phyloP scores from a whole-genome alignment of 441 rosid species.

The Gossypium schwendimanii region DNA sequence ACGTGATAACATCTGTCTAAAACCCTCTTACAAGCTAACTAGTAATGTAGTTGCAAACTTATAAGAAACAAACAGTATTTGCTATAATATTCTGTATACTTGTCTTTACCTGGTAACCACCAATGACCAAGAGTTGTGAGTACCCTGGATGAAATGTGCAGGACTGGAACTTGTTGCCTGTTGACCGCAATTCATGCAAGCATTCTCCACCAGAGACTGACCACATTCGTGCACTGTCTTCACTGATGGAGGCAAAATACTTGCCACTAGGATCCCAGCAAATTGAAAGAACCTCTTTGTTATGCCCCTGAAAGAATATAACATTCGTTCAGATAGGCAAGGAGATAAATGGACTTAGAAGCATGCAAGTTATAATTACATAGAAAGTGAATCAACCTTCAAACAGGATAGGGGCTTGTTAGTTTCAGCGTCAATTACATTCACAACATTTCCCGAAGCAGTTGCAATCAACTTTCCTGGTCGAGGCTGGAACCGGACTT shows the following conservation, averaged over 20 bases:
- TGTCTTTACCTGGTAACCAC: conserved; percentile 31
- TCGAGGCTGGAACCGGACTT: conserved; percentile 38
- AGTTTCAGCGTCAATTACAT: conserved; percentile 33
- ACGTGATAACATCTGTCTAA: background rate
- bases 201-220: conserved; percentile 29
- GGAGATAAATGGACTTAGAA: background rate
- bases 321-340: background rate
- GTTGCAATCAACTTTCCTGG: conserved; percentile 32
- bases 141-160: conserved; percentile 38
- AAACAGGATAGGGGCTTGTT: conserved; percentile 12
- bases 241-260: conserved; percentile 35
- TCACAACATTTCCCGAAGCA: conserved; percentile 26
- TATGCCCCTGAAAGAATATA: conserved; percentile 29
- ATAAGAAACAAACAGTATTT: background rate
- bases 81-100: background rate
- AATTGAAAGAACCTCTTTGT: conserved; percentile 22
- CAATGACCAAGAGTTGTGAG: conserved; percentile 30
- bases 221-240: conserved; percentile 37
- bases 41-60: background rate
- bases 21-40: background rate
- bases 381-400: conserved; percentile 21
- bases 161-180: conserved; percentile 33
- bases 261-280: conserved; percentile 41
- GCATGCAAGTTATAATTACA: background rate
- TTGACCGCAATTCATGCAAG: conserved; percentile 23